These are phyloP conservation scores for Saturnispora hagleri DNA, from an alignment of 805 yeast species.

Conservation along the genomic window DNA sequence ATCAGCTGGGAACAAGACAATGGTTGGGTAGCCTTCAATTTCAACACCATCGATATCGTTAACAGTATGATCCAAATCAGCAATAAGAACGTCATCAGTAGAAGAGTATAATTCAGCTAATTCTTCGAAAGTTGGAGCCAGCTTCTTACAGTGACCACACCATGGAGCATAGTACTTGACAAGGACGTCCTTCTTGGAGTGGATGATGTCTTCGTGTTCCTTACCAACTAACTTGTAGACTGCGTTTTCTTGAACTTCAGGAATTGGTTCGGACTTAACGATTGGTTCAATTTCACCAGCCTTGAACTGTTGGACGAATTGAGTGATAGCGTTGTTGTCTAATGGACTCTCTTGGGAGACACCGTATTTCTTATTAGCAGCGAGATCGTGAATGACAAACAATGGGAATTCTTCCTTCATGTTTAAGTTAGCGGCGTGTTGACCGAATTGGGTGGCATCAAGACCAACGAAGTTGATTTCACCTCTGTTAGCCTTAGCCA, in stretches of 20 bases:
- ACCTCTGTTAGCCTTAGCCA: constrained; percentile 74
- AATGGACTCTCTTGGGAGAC: constrained; percentile 49
- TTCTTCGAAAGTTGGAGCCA: constrained; percentile 63
- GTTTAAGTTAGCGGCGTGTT: constrained; percentile 80
- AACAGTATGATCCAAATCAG: constrained; percentile 80
- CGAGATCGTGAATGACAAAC: constrained; percentile 74
- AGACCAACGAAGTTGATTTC: constrained; percentile 80
- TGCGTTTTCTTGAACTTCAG: constrained; percentile 66
- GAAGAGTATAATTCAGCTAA: constrained; percentile 60
- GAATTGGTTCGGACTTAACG: constrained; percentile 79
- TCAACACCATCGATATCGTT: constrained; percentile 75
- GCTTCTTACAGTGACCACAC: constrained; percentile 88
- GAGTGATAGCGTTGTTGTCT: constrained; percentile 43
- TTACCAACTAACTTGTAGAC: constrained; percentile 72
- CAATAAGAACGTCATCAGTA: constrained; percentile 55
- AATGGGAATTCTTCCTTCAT: constrained; percentile 83
- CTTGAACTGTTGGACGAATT: constrained; percentile 54
- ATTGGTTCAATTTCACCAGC: constrained; percentile 62
- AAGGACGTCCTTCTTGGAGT: constrained; percentile 62
- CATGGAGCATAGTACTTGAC: constrained; percentile 95
- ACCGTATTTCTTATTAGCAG: constrained; percentile 66
- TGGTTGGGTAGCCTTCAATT: constrained; percentile 87
- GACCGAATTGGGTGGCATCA: constrained; percentile 71
- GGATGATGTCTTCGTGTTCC: constrained; percentile 64
- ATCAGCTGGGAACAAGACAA: constrained; percentile 82